Evolutionary conservation across 2,329 filamentous ascomycete species (phyloP).

Genomic region (Fusarium guadeloupense): DNA sequence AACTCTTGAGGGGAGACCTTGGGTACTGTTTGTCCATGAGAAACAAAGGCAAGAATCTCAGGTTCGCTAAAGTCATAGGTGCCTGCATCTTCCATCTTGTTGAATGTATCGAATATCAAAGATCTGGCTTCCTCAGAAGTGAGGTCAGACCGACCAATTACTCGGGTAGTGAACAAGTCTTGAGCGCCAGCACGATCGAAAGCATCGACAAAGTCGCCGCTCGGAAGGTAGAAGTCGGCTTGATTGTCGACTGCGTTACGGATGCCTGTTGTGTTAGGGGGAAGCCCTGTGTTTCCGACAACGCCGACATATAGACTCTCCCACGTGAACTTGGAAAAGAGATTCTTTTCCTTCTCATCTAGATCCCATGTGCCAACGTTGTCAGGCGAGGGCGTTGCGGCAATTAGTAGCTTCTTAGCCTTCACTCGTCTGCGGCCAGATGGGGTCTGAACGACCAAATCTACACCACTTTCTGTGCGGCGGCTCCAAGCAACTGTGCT

Average conservation of each 20-base stretch:
- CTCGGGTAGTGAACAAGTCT: constrained; percentile 19
- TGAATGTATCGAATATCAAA: constrained; percentile 6
- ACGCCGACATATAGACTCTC: constrained; percentile 37
- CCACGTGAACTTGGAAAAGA: constrained; percentile 43
- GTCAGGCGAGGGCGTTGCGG: constrained; percentile 38
- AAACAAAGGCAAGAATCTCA: constrained; percentile 25
- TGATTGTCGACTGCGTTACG: constrained; percentile 20
- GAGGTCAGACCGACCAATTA: constrained; percentile 2
- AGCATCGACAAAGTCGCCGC: constrained; percentile 14
- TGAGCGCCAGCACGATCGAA: not conserved
- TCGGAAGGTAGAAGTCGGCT: constrained; percentile 7
- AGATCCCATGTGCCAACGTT: constrained; percentile 43
- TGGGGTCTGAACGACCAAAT: constrained; percentile 20
- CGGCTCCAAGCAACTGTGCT: constrained; percentile 18
- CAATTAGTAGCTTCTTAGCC: constrained; percentile 44
- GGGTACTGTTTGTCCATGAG: constrained; percentile 31
- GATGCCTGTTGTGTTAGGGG: constrained; percentile 2
- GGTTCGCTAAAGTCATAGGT: constrained; percentile 12
- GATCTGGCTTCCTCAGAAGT: constrained; percentile 1
- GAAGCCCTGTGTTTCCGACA: constrained; percentile 30
- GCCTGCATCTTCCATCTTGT: constrained; percentile 3
- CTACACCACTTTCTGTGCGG: not conserved
- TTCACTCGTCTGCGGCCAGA: constrained; percentile 13
- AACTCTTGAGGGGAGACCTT: constrained; percentile 44
- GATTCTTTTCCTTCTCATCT: constrained; percentile 25